Evolutionary conservation across 768 basidiomycete genomes (phyloP).

Genomic region (Boletus rubescentipes): DNA sequence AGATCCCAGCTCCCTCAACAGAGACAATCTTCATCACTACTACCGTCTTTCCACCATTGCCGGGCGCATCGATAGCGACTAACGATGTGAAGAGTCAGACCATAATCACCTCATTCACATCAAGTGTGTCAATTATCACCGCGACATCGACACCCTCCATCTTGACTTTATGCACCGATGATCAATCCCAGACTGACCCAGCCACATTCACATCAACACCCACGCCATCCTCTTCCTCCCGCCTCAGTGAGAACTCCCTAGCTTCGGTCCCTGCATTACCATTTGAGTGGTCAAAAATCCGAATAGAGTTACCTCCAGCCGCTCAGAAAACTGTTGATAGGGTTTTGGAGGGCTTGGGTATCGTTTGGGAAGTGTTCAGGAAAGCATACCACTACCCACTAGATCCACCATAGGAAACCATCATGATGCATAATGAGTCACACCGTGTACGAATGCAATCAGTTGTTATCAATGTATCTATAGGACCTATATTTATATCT

Average conservation of each 20-base stretch:
- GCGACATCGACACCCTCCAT: constrained; percentile 2
- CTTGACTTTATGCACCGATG: constrained; percentile 4
- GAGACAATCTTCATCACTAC: constrained; percentile 34
- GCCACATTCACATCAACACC: constrained; percentile 10
- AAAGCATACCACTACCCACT: constrained; percentile 36
- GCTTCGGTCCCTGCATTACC: constrained; percentile 15
- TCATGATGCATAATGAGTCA: neutral
- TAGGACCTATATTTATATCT: constrained; percentile 4
- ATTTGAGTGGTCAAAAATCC: constrained; percentile 32
- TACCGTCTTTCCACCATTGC: constrained; percentile 20
- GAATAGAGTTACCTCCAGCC: constrained; percentile 24
- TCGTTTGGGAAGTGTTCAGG: constrained; percentile 32
- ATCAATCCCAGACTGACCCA: constrained; percentile 13
- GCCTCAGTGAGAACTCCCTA: constrained; percentile 21
- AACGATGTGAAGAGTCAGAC: constrained; percentile 2
- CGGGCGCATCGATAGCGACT: neutral
- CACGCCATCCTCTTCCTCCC: constrained; percentile 13
- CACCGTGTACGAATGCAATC: constrained; percentile 9
- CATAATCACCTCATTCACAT: constrained; percentile 1
- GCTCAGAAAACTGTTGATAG: constrained; percentile 25
- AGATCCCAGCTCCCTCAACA: constrained; percentile 1
- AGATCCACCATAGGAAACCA: constrained; percentile 29
- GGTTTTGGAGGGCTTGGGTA: constrained; percentile 26
- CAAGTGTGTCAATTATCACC: constrained; percentile 10
- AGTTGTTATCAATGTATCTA: constrained; percentile 11